These are phyloP conservation scores for Paulownia fortunei DNA, from an alignment of 257 asterid genomes.

Conservation along the genomic window DNA sequence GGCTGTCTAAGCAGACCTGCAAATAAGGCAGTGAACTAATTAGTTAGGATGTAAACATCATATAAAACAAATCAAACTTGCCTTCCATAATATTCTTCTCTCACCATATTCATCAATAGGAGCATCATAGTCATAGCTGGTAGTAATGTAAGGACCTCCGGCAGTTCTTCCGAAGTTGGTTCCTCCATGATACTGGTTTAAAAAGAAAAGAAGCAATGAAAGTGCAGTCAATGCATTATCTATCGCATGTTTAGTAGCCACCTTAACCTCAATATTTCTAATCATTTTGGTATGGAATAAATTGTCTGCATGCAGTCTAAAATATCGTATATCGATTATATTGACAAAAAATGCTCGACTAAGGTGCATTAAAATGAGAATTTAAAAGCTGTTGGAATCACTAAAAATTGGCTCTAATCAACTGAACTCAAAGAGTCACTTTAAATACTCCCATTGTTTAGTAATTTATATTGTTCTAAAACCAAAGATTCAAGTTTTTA, in stretches of 20 bases:
- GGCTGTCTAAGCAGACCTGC: conserved; percentile 91
- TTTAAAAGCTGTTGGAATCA: neutral
- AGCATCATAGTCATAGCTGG: conserved; percentile 99
- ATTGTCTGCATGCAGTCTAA: neutral
- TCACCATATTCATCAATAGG: conserved; percentile 97
- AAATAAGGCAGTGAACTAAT: conserved; percentile 7
- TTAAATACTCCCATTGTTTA: neutral
- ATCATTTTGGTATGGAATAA: neutral
- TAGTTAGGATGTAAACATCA: neutral
- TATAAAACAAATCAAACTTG: neutral
- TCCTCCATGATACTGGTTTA: conserved; percentile 89
- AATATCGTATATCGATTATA: neutral
- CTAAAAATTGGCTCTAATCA: neutral
- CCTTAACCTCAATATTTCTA: neutral
- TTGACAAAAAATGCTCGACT: neutral
- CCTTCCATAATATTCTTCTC: conserved; percentile 21
- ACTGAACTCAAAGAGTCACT: too few species aligned
- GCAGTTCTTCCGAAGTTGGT: conserved; percentile 96
- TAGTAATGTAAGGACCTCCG: conserved; percentile 95
- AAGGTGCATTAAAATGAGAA: too few species aligned
- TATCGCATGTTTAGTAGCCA: neutral
- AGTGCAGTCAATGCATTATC: neutral
- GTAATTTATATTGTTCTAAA: neutral
- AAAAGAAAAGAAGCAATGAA: neutral
- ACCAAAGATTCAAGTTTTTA: neutral